Percentiles rank a stretch among this genome's conserved stretches.
phyloP scores from a whole-genome alignment of 306 rosid species.

The Prunus dulcis region DNA sequence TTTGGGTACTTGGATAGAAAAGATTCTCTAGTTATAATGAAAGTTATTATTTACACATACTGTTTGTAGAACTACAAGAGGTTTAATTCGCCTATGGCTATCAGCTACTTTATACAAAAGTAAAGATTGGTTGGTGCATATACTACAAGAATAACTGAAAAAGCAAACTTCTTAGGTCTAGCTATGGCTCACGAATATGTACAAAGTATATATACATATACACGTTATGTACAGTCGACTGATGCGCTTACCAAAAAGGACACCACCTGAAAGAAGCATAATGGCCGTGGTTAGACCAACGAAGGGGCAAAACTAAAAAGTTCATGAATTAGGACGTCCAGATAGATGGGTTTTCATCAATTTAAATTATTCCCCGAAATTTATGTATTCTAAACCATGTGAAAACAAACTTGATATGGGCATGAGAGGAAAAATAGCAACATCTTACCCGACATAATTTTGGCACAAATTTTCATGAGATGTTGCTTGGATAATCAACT shows the following conservation, averaged over 20 bases:
- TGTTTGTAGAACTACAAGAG: background rate
- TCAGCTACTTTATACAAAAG: background rate
- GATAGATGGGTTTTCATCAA: background rate
- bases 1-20: background rate
- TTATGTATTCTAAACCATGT: background rate
- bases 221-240: slow-evolving; percentile 27
- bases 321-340: background rate
- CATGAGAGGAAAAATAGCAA: slow-evolving; percentile 6
- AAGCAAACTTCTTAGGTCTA: background rate
- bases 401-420: background rate
- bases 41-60: background rate
- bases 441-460: slow-evolving; percentile 88
- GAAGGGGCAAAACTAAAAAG: background rate
- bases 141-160: background rate
- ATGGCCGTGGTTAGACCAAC: background rate
- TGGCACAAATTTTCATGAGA: slow-evolving; percentile 95
- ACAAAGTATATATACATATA: slow-evolving; percentile 36
- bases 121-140: background rate
- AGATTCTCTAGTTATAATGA: background rate
- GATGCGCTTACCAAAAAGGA: slow-evolving; percentile 70
- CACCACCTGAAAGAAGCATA: slow-evolving; percentile 75
- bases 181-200: background rate
- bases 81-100: background rate
- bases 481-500: slow-evolving; percentile 77
- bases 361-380: background rate